Evolutionary conservation across 805 yeast species (phyloP), one percentile per base, ranked within the genome.

Genomic region (Cyberlindnera nakhonratchasimensis): DNA sequence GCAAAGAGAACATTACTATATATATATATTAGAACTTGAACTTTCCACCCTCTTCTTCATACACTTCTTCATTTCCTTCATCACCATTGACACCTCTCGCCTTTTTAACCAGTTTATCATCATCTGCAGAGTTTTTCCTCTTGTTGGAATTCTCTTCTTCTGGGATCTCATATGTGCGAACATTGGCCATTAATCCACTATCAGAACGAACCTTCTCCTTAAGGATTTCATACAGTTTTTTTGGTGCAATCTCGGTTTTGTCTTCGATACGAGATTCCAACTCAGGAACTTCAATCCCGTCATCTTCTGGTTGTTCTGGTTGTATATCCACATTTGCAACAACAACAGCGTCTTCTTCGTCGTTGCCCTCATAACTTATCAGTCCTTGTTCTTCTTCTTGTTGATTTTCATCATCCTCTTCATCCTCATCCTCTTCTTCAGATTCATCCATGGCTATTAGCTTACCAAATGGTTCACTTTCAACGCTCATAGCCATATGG

Each of bases 401-500:
- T 6, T 49, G 57, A 3, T 42, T 53, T 30, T 46, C 47, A 2
- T 36, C 52, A 16, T 52, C 58, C 13, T 48, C 51, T 18, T 54
- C 62, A 10, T 46, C 54, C 9, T 50, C 59, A 5, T 55, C 57
- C 20, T 43, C 57, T 1, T 43, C 52, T 17, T 50, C 54, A 6
- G 40, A 40, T 22, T 51, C 57, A 24, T 55, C 61, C 22, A 57
- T 55, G 14, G 54, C 47, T 3, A 67, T 19, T n/a, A 63, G 40
- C 43, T 58, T 40, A 11, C 69, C 71, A 47, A 66, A 64, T 18
- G 54, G 55, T 16, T 56, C 57, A 4, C 41, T 21, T 4, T 42
- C 54, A 11, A 46, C 52, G 39, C 35, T 40, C 33, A 40, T 43
- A 29, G 18, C 42, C 13, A 29, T 48, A 10, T 33, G 50, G 22